Conservation (phyloP, 1,284 basidiomycete genomes). For the Caloboletus firmus region DNA sequence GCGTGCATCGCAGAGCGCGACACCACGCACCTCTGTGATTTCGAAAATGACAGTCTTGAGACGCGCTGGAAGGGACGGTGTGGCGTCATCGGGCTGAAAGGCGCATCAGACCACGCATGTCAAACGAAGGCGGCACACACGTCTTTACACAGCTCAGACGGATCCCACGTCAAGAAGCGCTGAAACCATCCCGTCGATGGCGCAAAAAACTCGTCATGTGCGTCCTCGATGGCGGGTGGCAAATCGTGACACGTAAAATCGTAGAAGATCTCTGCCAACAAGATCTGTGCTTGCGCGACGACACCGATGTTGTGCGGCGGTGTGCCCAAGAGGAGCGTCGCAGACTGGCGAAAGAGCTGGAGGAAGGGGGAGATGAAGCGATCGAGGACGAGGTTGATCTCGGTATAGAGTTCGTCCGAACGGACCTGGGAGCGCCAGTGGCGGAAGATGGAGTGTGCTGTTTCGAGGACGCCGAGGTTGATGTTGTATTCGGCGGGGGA, state of each 20-base stretch:
- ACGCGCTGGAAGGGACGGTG: slow-evolving; percentile 80
- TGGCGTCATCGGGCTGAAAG: slow-evolving; percentile 75
- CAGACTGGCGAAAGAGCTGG: slow-evolving; percentile 74
- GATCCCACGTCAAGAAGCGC: slow-evolving; percentile 79
- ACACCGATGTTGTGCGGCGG: slow-evolving; percentile 44
- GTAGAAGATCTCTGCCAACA: slow-evolving; percentile 87
- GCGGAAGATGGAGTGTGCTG: slow-evolving; percentile 94
- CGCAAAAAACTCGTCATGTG: slow-evolving; percentile 79
- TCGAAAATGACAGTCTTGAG: slow-evolving; percentile 91
- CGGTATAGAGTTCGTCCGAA: slow-evolving; percentile 83
- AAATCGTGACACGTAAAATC: slow-evolving; percentile 96
- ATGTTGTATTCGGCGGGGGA: slow-evolving; percentile 78
- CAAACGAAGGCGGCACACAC: slow-evolving; percentile 45
- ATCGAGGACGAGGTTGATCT: slow-evolving; percentile 90
- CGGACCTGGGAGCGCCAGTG: slow-evolving; percentile 92
- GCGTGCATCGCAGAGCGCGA: neutral
- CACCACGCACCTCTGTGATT: slow-evolving; percentile 67
- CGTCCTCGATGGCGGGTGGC: slow-evolving; percentile 92
- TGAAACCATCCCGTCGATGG: slow-evolving; percentile 71
- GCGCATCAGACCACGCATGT: slow-evolving; percentile 12
- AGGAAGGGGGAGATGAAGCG: slow-evolving; percentile 87
- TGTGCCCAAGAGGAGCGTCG: slow-evolving; percentile 50
- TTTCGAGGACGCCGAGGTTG: slow-evolving; percentile 89
- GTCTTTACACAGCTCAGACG: slow-evolving; percentile 65
- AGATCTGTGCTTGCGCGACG: slow-evolving; percentile 73